phyloP scores from a whole-genome alignment of 2,329 filamentous ascomycete species.

The Aspergillus chevalieri region DNA sequence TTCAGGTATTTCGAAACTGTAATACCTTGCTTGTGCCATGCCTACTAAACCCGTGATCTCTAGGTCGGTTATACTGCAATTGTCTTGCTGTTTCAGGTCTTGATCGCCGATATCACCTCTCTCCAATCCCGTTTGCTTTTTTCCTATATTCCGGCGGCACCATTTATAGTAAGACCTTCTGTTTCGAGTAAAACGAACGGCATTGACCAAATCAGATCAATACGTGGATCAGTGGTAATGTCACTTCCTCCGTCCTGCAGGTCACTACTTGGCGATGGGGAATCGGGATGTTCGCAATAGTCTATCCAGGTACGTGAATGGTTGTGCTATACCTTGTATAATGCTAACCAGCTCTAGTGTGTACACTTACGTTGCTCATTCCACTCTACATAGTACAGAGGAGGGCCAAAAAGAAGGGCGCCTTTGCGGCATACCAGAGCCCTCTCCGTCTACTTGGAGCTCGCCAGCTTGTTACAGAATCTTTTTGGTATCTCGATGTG shows the following conservation, averaged over 20 bases:
- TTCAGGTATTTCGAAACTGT: conserved; percentile 35
- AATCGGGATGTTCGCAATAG: conserved; percentile 59
- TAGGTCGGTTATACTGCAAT: conserved; percentile 57
- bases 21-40: too few relatives aligned
- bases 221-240: conserved; percentile 57
- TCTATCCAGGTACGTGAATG: conserved; percentile 42
- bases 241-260: conserved; percentile 47
- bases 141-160: conserved; percentile 57
- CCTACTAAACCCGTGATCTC: conserved; percentile 11
- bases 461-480: conserved; percentile 31
- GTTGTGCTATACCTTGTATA: not conserved
- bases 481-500: conserved; percentile 54
- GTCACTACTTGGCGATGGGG: conserved; percentile 56
- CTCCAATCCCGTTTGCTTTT: conserved; percentile 58
- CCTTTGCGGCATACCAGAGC: conserved; percentile 41
- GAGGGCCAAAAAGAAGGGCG: conserved; percentile 49
- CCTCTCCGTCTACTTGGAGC: conserved; percentile 40
- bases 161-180: conserved; percentile 44
- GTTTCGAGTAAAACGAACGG: not conserved
- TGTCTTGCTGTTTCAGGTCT: conserved; percentile 57
- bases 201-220: conserved; percentile 40
- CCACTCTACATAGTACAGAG: conserved; percentile 47
- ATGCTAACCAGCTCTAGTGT: conserved; percentile 24
- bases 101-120: conserved; percentile 60
- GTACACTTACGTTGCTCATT: conserved; percentile 50